Evolutionary conservation across 2,329 filamentous ascomycete genomes (phyloP).

Genomic region (Dryadomyces sulphureus): DNA sequence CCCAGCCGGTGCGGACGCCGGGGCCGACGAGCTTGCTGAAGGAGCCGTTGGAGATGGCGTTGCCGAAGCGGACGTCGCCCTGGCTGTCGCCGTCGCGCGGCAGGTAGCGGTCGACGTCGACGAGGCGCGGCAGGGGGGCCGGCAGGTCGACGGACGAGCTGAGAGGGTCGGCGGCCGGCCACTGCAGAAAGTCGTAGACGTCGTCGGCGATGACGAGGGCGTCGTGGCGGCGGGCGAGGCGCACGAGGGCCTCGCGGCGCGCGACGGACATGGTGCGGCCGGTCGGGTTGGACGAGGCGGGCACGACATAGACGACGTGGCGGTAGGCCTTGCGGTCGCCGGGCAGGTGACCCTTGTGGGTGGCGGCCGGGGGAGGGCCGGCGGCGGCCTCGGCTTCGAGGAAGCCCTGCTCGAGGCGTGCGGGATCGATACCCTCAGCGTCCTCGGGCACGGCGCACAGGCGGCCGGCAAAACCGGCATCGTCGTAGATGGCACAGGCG

Average conservation of each 20-base stretch:
- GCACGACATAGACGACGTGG: slow-evolving; percentile 77
- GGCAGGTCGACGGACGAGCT: slow-evolving; percentile 18
- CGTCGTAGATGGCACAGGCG: slow-evolving; percentile 73
- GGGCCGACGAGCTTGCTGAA: slow-evolving; percentile 82
- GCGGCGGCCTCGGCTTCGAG: slow-evolving; percentile 6
- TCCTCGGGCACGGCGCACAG: slow-evolving; percentile 63
- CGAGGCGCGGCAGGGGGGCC: slow-evolving; percentile 49
- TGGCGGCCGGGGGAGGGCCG: neutral
- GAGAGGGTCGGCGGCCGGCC: slow-evolving; percentile 31
- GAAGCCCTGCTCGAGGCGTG: slow-evolving; percentile 32
- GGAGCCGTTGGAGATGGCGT: slow-evolving; percentile 72
- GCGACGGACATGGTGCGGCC: slow-evolving; percentile 64
- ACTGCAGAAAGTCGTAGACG: slow-evolving; percentile 87
- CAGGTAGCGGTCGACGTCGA: slow-evolving; percentile 61
- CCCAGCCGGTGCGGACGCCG: slow-evolving; percentile 77
- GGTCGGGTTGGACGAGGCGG: slow-evolving; percentile 80
- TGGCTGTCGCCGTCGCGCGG: slow-evolving; percentile 22
- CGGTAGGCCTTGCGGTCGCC: slow-evolving; percentile 61
- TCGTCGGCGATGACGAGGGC: slow-evolving; percentile 80
- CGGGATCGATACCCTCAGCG: slow-evolving; percentile 59
- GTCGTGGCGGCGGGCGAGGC: slow-evolving; percentile 63
- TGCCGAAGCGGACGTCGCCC: slow-evolving; percentile 50
- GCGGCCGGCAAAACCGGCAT: slow-evolving; percentile 56
- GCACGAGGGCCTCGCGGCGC: slow-evolving; percentile 53
- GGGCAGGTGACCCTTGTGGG: slow-evolving; percentile 19